Evolutionary conservation across 768 basidiomycete species (phyloP).

Genomic region (Kwoniella sp.): DNA sequence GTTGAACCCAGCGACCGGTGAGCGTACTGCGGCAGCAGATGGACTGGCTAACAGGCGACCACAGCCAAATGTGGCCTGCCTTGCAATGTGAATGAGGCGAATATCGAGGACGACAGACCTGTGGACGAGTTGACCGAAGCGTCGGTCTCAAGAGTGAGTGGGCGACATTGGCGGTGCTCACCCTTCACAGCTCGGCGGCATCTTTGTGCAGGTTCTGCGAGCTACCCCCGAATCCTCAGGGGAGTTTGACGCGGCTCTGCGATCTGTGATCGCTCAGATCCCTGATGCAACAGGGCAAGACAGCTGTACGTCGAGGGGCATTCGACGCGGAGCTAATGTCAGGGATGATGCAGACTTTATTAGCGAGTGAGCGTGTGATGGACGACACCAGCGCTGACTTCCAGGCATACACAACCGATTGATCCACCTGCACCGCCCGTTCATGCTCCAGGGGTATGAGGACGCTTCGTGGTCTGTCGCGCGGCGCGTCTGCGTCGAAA

Average conservation of each 20-base stretch:
- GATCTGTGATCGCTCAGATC: too few relatives aligned
- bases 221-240: background rate
- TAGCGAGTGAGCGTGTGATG: conserved; percentile 2
- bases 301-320: background rate
- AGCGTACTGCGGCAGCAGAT: background rate
- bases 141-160: conserved; percentile 10
- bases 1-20: conserved; percentile 1
- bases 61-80: background rate
- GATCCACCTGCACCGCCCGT: conserved; percentile 12
- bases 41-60: background rate
- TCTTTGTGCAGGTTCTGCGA: too few relatives aligned
- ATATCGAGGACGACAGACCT: background rate
- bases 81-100: background rate
- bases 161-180: conserved; percentile 1
- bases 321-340: background rate
- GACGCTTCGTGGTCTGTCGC: background rate
- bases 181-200: too few relatives aligned
- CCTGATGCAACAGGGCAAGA: background rate
- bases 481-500: background rate
- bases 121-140: conserved; percentile 1
- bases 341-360: conserved; percentile 15
- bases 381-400: background rate
- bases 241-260: background rate
- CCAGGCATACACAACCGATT: conserved; percentile 20
- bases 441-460: conserved; percentile 6